Conservation (phyloP, 2,329 filamentous ascomycete species). For the Cladosporium phlei region DNA sequence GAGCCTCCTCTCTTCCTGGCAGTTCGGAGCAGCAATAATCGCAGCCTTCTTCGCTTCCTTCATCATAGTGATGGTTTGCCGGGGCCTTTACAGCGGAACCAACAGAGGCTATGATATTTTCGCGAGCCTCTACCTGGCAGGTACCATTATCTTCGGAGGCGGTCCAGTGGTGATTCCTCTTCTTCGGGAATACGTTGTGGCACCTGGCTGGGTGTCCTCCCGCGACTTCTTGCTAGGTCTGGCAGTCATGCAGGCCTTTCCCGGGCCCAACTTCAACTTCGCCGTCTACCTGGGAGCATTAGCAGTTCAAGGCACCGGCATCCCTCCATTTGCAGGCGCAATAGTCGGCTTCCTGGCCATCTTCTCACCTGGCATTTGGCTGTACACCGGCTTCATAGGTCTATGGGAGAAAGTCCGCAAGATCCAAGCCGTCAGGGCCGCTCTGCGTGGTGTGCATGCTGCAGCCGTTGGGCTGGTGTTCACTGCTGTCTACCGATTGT, state of each 20-base stretch:
- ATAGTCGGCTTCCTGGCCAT: slow-evolving; percentile 31
- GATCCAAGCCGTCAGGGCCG: slow-evolving; percentile 31
- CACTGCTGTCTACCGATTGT: slow-evolving; percentile 42
- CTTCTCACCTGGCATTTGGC: slow-evolving; percentile 37
- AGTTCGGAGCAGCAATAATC: slow-evolving; percentile 35
- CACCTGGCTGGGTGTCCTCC: slow-evolving; percentile 64
- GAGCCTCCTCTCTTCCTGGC: slow-evolving; percentile 19
- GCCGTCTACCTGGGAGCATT: slow-evolving; percentile 40
- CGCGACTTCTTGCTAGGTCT: slow-evolving; percentile 70
- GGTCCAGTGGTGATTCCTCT: slow-evolving; percentile 44
- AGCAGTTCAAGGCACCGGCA: slow-evolving; percentile 30
- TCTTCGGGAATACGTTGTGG: slow-evolving; percentile 49
- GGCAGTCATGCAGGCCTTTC: slow-evolving; percentile 66
- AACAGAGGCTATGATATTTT: slow-evolving; percentile 58
- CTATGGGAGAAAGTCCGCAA: slow-evolving; percentile 37
- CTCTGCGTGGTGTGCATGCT: slow-evolving; percentile 40
- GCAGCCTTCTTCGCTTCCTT: slow-evolving; percentile 52
- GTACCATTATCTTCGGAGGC: slow-evolving; percentile 52
- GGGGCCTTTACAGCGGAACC: slow-evolving; percentile 34
- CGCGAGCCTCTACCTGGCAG: slow-evolving; percentile 68
- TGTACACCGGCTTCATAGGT: slow-evolving; percentile 35
- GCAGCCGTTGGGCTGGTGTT: slow-evolving; percentile 42
- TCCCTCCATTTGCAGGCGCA: slow-evolving; percentile 30
- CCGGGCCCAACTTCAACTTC: slow-evolving; percentile 58
- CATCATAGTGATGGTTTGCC: slow-evolving; percentile 50